Evolutionary conservation across 192 early-diverging fungal species (phyloP), one percentile per base, ranked within the genome.

Genomic region (Rhizophlyctis rosea): DNA sequence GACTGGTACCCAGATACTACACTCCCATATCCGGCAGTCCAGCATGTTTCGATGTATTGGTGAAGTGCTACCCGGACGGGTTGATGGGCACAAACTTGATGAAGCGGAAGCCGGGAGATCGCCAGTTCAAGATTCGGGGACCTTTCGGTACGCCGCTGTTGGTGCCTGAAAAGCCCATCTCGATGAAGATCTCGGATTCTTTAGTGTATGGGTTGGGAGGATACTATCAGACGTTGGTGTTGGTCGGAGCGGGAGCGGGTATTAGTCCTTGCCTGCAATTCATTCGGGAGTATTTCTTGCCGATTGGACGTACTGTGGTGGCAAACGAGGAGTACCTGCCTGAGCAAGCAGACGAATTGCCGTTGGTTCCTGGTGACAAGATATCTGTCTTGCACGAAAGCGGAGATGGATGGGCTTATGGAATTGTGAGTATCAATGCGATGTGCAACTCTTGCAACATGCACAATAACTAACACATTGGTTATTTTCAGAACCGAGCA

Each of bases 91-190:
- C 13, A 11, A 44, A 32, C 25, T 32, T 73, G 30, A 29, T 31
- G n/a, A 30, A 64, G 23, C 69, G 71, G 34, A 11, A 29, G 36
- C 50, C 61, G 23, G 73, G 73, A 13, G 68, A 75, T n/a, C 52
- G 67, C 2, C 73, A 75, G 58, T 28, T 71, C 65, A 65, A 70
- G 59, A 65, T 75, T 54, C 65, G 73, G 33, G 73, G 73, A 21
- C 73, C 73, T 2, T 65, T 75, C 48, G 73, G 73, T n/a, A 44
- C 2, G 4, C 63, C 69, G 7, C 24, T 71, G 2, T 21, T 67
- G 4, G 28, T 29, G 23, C 69, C 70, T 3, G 34, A 47, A 14
- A 16, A 50, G 27, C 61, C 61, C 3, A 47, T 72, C 47, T 25
- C 27, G 62, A 27, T n/a, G 36, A 23, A 16, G 32, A 18, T 16